phyloP scores from a whole-genome alignment of 805 yeast genomes.

The Wickerhamomyces hampshirensis region DNA sequence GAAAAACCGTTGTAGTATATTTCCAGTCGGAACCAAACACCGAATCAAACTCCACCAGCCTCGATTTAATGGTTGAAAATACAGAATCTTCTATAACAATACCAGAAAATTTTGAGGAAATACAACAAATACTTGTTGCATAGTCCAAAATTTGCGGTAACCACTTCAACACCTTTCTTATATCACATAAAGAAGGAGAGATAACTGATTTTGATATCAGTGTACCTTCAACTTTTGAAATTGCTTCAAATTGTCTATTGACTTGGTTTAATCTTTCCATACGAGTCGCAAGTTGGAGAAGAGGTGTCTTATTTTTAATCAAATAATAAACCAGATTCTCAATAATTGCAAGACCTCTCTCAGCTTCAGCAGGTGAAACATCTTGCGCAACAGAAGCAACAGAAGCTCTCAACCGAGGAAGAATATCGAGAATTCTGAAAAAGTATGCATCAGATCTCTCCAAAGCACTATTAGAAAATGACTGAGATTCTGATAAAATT shows the following conservation, averaged over 20 bases:
- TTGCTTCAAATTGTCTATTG: slow-evolving; percentile 20
- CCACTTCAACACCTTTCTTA: slow-evolving; percentile 23
- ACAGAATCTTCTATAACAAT: slow-evolving; percentile 14
- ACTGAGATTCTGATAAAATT: slow-evolving; percentile 50
- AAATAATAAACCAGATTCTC: slow-evolving; percentile 66
- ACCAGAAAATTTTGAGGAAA: slow-evolving; percentile 14
- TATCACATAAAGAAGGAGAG: slow-evolving; percentile 7
- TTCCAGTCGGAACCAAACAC: slow-evolving; percentile 12
- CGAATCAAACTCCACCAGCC: slow-evolving; percentile 7
- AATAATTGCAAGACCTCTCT: slow-evolving; percentile 67
- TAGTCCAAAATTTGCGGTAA: slow-evolving; percentile 31
- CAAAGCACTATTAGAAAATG: slow-evolving; percentile 37
- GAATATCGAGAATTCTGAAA: slow-evolving; percentile 67
- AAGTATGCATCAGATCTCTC: slow-evolving; percentile 50
- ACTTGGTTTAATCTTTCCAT: slow-evolving; percentile 18
- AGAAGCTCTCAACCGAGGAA: slow-evolving; percentile 73
- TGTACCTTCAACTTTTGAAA: slow-evolving; percentile 16
- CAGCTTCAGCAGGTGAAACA: slow-evolving; percentile 68
- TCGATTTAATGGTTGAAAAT: slow-evolving; percentile 14
- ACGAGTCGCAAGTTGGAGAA: slow-evolving; percentile 27
- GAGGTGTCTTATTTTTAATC: slow-evolving; percentile 46
- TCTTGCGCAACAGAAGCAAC: slow-evolving; percentile 62
- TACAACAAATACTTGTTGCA: slow-evolving; percentile 21
- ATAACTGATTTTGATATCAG: slow-evolving; percentile 16
- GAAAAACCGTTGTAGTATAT: slow-evolving; percentile 13